Evolutionary conservation across 2,329 filamentous ascomycete genomes (phyloP).

Genomic region (Hansfordia pulvinata): DNA sequence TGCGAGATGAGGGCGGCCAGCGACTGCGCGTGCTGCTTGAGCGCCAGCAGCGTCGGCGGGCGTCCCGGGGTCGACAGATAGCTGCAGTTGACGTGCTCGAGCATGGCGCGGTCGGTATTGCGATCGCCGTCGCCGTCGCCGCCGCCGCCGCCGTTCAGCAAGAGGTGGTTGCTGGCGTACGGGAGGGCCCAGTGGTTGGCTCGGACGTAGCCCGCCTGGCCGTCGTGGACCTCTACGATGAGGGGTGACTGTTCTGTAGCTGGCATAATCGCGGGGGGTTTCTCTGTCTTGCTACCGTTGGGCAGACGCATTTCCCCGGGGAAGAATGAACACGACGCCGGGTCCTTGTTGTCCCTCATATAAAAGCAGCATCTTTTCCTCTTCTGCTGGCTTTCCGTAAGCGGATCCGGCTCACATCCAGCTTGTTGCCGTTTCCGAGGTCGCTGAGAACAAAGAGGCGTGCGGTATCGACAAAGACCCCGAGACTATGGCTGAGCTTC

Average conservation of each 20-base stretch:
- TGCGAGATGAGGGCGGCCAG: slow-evolving; percentile 36
- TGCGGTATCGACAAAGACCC: too few species aligned
- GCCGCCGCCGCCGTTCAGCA: too few species aligned
- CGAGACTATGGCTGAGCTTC: too few species aligned
- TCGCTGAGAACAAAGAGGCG: too few species aligned
- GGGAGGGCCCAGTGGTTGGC: slow-evolving; percentile 26
- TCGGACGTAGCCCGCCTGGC: slow-evolving; percentile 20
- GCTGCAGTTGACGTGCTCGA: slow-evolving; percentile 40
- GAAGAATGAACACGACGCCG: too few species aligned
- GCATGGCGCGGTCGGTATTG: slow-evolving; percentile 14
- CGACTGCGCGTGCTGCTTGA: slow-evolving; percentile 49
- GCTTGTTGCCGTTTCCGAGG: too few species aligned
- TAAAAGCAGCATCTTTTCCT: too few species aligned
- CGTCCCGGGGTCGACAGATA: slow-evolving; percentile 39
- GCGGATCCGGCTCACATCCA: too few species aligned
- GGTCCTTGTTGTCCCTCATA: too few species aligned
- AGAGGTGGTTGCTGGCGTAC: slow-evolving; percentile 24
- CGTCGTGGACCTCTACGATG: slow-evolving; percentile 11
- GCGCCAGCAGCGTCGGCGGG: slow-evolving; percentile 38
- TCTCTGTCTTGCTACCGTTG: too few species aligned
- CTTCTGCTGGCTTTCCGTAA: too few species aligned
- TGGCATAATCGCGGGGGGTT: slow-evolving; percentile 4
- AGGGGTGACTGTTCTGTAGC: slow-evolving; percentile 3
- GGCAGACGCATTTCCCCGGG: too few species aligned
- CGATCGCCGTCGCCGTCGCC: slow-evolving; percentile 16